Conservation (phyloP, 306 rosid species). For the Lathyrus tuberosus region DNA sequence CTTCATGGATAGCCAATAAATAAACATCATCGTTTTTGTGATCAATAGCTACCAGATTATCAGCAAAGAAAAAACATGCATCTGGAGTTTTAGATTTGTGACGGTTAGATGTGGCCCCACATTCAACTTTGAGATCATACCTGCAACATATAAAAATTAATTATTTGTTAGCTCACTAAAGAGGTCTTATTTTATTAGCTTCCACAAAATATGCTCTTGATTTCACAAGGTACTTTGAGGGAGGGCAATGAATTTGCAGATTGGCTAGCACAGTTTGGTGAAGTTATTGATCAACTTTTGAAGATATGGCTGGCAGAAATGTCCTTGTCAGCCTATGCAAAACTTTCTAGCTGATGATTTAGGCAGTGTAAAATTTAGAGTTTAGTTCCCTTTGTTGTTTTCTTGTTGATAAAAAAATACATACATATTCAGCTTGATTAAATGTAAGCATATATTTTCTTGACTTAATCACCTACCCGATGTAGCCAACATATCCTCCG, state of each 20-base stretch:
- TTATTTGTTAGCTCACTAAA: conserved; percentile 29
- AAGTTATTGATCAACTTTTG: conserved; percentile 2
- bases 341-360: not conserved
- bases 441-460: conserved; percentile 29
- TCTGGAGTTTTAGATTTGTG: conserved; percentile 90
- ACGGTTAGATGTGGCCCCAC: conserved; percentile 62
- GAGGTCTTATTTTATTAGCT: conserved; percentile 12
- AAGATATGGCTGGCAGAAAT: not conserved
- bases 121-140: conserved; percentile 91
- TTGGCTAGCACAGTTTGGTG: not conserved
- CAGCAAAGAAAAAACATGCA: conserved; percentile 96
- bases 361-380: conserved; percentile 1
- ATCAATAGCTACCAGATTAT: conserved; percentile 79
- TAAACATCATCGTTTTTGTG: conserved; percentile 84
- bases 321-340: not conserved
- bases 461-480: conserved; percentile 71
- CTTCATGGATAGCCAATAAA: conserved; percentile 69
- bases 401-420: not conserved
- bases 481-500: conserved; percentile 95
- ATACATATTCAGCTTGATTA: conserved; percentile 22
- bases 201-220: not conserved
- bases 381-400: not conserved
- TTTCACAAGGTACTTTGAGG: conserved; percentile 1
- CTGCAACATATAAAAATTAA: conserved; percentile 58
- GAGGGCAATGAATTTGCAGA: not conserved